Base-by-base conservation (phyloP, 139 green algal genomes). In the Micractinium sp. region DNA sequence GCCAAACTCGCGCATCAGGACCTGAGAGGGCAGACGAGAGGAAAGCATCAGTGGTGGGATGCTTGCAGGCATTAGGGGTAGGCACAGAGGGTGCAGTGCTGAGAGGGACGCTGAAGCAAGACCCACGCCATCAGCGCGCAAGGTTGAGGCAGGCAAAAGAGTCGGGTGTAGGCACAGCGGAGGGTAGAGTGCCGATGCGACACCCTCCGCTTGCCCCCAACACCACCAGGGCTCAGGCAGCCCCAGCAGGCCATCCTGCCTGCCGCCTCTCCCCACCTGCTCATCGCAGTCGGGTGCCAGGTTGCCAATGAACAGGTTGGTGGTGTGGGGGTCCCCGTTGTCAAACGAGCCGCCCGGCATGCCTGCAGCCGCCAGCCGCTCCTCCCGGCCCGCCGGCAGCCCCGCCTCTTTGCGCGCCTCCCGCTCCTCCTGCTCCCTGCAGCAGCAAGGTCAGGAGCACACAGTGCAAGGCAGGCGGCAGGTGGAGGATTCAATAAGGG, bases 261-360 rank as follows among this genome's bases (percentile, higher is more conserved):
- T 27, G 9, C 80, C 53, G 41, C 15, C 29, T 5, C 20, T 3
- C 12, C 20, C 82, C 83, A 81, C 83, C 61, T 94, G 92, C 87
- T 98, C 96, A 85, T 97, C 94, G 19, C 98, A 92, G 85, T 98
- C 95, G 0, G 96, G 96, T 0, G 96, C 92, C 35, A 99, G 92
- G 92, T 99, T 98, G 79, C 96, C 95, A 23, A 98, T 91, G 85
- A 97, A 98, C 77, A 99, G 94, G 93, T 99, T 99, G 85, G 97
- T 99, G 74, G 96, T 97, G 94, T 81, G 93, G 22, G 93, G 93
- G 88, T 99, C 96, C 7, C 95, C 94, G 31, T 92, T 90, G 87
- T 98, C 95, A 53, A 91, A 90, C 36, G 85, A 93, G 25, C 92
- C 66, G 20, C 63, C 63, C 63, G 63, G 22, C 20, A 71, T 56